Conservation (phyloP, 306 rosid species). For the Rosa rugosa region DNA sequence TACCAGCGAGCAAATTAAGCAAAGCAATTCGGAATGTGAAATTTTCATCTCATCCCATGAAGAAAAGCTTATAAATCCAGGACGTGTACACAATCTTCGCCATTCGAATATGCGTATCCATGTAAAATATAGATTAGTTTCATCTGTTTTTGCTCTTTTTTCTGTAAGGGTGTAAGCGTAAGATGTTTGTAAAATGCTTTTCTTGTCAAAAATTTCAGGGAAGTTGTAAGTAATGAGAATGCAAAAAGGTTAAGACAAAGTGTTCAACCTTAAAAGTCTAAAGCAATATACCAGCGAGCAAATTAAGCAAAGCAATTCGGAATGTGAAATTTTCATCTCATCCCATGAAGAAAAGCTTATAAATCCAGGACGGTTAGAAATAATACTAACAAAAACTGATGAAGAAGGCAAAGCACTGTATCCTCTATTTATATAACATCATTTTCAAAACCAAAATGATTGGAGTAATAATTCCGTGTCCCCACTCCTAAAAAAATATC, state of each 20-base stretch:
- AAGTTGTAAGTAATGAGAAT: too few relatives aligned
- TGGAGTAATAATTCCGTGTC: slow-evolving; percentile 45
- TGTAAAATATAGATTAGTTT: too few relatives aligned
- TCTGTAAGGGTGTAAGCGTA: too few relatives aligned
- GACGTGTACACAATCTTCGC: background rate
- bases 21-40: background rate
- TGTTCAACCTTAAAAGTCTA: too few relatives aligned
- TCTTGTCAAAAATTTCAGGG: too few relatives aligned
- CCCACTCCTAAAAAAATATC: slow-evolving; percentile 44
- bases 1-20: too few relatives aligned
- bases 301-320: too few relatives aligned
- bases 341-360: background rate
- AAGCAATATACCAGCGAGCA: too few relatives aligned
- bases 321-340: background rate
- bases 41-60: background rate
- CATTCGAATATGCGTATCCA: background rate
- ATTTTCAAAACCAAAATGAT: slow-evolving; percentile 56
- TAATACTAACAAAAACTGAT: slow-evolving; percentile 6
- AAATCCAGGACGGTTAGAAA: background rate
- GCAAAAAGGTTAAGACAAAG: too few relatives aligned
- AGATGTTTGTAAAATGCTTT: too few relatives aligned
- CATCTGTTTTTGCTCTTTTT: too few relatives aligned
- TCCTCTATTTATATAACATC: background rate
- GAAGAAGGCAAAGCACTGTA: slow-evolving; percentile 13
- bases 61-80: background rate